Base-by-base conservation (phyloP, 495 filamentous ascomycete species). In the Aspergillus bertholletiae region DNA sequence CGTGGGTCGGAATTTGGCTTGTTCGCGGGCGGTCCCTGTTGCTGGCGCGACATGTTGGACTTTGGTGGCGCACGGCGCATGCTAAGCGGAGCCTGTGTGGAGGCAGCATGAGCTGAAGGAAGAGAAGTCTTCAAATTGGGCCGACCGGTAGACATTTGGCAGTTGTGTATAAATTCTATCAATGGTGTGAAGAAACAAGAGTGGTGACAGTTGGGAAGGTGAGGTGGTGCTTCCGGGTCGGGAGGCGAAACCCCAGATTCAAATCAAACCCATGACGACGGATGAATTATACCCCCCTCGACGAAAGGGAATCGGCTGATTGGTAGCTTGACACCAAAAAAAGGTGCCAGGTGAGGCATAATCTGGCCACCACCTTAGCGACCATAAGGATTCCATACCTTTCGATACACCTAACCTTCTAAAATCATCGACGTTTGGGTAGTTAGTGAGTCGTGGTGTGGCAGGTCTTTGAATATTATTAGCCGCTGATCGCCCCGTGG, bases 71-170 rank as follows among this genome's bases (percentile, higher is more conserved):
- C 49, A 32, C 50, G 65, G 56, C 59, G 68, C 60, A 55, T 47
- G 37, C 37, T 47, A 37, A 47, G 41, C 37, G 45, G 23, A 45
- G 59, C 41, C 12, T 70, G 58, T 65, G 71, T 59, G 49, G 66
- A 68, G 20, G 71, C 67, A 47, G 70, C 69, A 56, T 66, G 69
- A 48, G 62, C 60, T 40, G 70, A 67, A 3, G 65, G 71, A 5
- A 65, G 71, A 26, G 72, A 74, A 6, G 68, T 88, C 60, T 87
- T 89, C 5, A 89, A 70, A 32, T 81, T 78, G 27, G 80, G 69
- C 50, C 79, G 41, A 15, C 81, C 21, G 70, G 78, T 32, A 56
- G 60, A 43, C 54, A 53, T 57, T n/a, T n/a, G n/a, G n/a, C n/a
- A 57, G 20, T 46, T 37, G 51, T 37, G 35, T 40, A 11, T 8